These are phyloP conservation scores for Symbiodinium pilosum DNA, from an alignment of 73 alveolate genomes.

Conservation along the genomic window DNA sequence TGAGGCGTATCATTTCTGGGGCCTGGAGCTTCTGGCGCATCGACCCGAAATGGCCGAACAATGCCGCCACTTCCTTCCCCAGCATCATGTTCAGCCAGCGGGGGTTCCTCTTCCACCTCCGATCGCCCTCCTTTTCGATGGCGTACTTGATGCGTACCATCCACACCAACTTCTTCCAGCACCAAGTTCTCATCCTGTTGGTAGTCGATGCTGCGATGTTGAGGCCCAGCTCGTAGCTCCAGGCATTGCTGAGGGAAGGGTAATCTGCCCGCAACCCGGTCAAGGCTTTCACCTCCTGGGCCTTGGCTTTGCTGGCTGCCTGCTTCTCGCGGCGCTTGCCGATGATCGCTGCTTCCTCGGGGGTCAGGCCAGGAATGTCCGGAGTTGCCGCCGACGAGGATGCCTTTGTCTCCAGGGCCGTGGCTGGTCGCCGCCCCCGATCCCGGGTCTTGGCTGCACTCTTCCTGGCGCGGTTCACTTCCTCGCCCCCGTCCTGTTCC, in stretches of 20 bases:
- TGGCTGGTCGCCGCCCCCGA: background rate
- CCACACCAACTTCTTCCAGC: background rate
- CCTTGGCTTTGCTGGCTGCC: background rate
- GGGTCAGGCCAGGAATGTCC: background rate
- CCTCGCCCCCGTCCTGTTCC: background rate
- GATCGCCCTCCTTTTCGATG: background rate
- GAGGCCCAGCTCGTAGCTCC: background rate
- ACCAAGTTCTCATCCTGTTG: background rate
- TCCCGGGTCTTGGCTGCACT: background rate
- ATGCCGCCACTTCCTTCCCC: background rate
- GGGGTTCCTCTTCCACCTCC: background rate
- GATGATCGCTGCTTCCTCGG: background rate
- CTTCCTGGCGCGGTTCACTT: background rate
- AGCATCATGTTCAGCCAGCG: background rate
- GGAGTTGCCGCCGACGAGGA: background rate
- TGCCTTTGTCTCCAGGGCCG: background rate
- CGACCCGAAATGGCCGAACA: no score
- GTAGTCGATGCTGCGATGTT: background rate
- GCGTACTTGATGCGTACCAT: background rate
- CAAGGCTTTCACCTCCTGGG: background rate
- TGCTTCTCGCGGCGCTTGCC: background rate
- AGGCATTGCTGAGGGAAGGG: no score
- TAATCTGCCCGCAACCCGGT: background rate
- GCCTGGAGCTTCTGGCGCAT: background rate
- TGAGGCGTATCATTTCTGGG: background rate